These are phyloP conservation scores for Cryphonectria carpinicola DNA, from an alignment of 2,329 filamentous ascomycete genomes.

Conservation along the genomic window DNA sequence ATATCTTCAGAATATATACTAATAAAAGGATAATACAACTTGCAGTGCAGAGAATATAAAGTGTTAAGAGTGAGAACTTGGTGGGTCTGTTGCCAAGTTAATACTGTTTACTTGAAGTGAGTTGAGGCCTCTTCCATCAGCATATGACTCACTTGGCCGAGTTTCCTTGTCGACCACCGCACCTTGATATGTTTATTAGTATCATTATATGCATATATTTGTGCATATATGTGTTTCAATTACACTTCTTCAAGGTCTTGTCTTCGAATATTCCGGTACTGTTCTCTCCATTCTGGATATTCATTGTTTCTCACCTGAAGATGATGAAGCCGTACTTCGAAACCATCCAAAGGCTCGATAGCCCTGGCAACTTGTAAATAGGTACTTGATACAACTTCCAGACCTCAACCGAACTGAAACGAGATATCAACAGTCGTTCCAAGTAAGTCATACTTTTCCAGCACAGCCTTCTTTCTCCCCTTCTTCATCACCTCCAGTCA, in stretches of 20 bases:
- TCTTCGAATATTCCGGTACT: too few relatives aligned
- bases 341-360: too few relatives aligned
- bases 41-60: not conserved
- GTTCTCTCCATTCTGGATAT: too few relatives aligned
- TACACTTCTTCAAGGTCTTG: too few relatives aligned
- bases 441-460: not conserved
- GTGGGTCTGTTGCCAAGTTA: not conserved
- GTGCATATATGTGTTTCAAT: too few relatives aligned
- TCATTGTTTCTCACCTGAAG: too few relatives aligned
- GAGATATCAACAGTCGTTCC: not conserved
- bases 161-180: not conserved
- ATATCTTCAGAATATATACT: not conserved
- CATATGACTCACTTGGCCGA: not conserved
- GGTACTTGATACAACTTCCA: too few relatives aligned
- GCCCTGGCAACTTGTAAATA: too few relatives aligned
- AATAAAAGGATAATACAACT: too few relatives aligned
- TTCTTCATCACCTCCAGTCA: conserved; percentile 20
- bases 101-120: not conserved
- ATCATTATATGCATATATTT: not conserved
- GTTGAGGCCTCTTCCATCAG: not conserved
- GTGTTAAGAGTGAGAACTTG: not conserved
- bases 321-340: too few relatives aligned
- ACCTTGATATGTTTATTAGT: not conserved
- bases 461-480: too few relatives aligned
- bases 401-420: not conserved